Evolutionary conservation across 805 yeast genomes (phyloP), one percentile per base, ranked within the genome.

Genomic region (Saccharomycopsis fibuligera): DNA sequence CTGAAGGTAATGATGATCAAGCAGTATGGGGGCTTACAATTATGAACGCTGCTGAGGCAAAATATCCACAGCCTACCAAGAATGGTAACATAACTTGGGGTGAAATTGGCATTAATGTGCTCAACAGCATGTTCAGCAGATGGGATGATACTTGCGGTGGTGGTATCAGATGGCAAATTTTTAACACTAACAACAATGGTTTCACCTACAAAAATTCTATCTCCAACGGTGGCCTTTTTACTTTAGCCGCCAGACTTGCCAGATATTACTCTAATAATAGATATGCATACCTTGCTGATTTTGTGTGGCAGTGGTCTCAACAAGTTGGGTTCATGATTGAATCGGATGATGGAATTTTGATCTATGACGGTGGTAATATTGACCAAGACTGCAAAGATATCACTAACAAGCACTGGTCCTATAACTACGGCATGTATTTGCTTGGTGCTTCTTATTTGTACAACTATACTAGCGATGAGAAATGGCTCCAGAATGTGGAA

Each of bases 401-500:
- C 9, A 75, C 79, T 8, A 62, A 60, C 17, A 61, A 67, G 29
- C 76, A 75, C 60, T 85, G 89, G 88, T 69, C 81, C 27, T 85
- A 85, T 64, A 81, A 81, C 53, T 83, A 81, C 60, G 93, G 86
- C 35, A 64, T 83, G 14, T 67, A 81, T 55, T 58, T 85, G 57
- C 69, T 83, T 1, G 93, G 91, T 14, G 68, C 77, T 52, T 88
- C 93, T 0, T 83, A 79, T 62, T 66, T 83, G 64, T 81, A 83
- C 61, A 76, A 81, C 56, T 71, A 69, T 25, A 82, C 90, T 0
- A 72, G 61, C 48, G 73, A 66, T 39, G 58, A 65, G 4, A 62
- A 57, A 37, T 80, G 86, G 86, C 66, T 68, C 38, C 65, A 68
- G 45, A 68, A 81, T 51, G 70, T 77, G 1, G 55, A 63, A 36